Evolutionary conservation across 2,329 filamentous ascomycete species (phyloP).

Genomic region (Hypoxylon sp.): DNA sequence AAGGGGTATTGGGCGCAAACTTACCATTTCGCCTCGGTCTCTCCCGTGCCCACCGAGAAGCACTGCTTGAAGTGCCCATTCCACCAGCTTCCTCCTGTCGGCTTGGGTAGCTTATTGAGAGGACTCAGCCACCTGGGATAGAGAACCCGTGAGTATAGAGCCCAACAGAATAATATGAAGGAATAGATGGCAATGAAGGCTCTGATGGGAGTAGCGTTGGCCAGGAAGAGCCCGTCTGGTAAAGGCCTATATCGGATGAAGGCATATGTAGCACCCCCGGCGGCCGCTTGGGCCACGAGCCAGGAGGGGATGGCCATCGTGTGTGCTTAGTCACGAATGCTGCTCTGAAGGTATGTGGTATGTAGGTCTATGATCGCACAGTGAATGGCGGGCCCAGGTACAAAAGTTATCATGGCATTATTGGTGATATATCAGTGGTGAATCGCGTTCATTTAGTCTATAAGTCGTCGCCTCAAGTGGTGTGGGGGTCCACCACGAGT

Average conservation of each 20-base stretch:
- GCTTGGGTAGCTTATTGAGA: conserved; percentile 16
- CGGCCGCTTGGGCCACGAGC: conserved; percentile 17
- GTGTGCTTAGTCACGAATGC: conserved; percentile 15
- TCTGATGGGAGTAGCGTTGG: conserved; percentile 2
- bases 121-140: conserved; percentile 16
- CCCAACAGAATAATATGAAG: conserved; percentile 4
- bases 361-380: conserved; percentile 8
- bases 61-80: conserved; percentile 18
- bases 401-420: conserved; percentile 15
- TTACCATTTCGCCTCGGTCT: conserved; percentile 17
- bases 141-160: conserved; percentile 7
- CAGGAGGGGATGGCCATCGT: conserved; percentile 16
- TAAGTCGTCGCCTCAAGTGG: conserved; percentile 4
- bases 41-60: conserved; percentile 17
- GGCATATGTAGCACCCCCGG: conserved; percentile 15
- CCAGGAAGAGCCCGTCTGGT: conserved; percentile 5
- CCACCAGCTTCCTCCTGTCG: conserved; percentile 11
- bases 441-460: conserved; percentile 18
- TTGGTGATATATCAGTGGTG: conserved; percentile 7
- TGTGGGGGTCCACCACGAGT: not conserved
- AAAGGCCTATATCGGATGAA: conserved; percentile 16
- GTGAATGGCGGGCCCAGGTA: conserved; percentile 8
- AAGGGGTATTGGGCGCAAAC: not conserved
- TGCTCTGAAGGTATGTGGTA: conserved; percentile 8
- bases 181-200: conserved; percentile 9